phyloP scores from a whole-genome alignment of 495 filamentous ascomycete genomes.

The Tetracladium setigerum region DNA sequence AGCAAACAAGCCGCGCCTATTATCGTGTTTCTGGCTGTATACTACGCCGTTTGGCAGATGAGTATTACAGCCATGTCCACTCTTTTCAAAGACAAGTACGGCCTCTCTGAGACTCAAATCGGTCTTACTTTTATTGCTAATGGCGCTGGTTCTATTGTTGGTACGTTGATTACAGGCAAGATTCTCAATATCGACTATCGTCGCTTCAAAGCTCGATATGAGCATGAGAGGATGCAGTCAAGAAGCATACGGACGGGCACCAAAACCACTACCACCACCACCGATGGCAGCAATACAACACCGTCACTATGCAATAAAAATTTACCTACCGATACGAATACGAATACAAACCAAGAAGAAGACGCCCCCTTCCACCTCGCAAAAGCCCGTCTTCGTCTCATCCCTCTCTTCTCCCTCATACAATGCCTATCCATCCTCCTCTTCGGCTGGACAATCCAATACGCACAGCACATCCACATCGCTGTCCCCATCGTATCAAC shows the following conservation, averaged over 20 bases:
- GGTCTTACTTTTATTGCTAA: constrained; percentile 53
- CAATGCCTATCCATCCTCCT: constrained; percentile 19
- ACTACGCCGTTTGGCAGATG: constrained; percentile 50
- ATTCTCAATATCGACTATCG: constrained; percentile 46
- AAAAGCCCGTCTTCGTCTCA: constrained; percentile 30
- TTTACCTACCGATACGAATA: too few species aligned
- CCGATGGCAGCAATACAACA: too few species aligned
- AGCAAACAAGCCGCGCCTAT: constrained; percentile 26
- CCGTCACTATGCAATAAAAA: too few species aligned
- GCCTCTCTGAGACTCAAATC: constrained; percentile 52
- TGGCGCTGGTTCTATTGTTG: constrained; percentile 57
- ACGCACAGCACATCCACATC: background rate
- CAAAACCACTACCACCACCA: too few species aligned
- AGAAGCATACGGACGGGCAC: too few species aligned
- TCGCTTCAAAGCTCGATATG: constrained; percentile 26
- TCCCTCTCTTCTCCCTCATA: constrained; percentile 25
- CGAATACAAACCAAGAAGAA: constrained; percentile 8
- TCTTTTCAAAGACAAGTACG: constrained; percentile 52
- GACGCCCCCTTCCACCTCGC: constrained; percentile 25
- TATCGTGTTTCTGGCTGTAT: constrained; percentile 38
- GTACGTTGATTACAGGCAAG: constrained; percentile 54
- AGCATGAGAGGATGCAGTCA: too few species aligned
- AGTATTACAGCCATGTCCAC: constrained; percentile 46
- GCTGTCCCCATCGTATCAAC: constrained; percentile 10
- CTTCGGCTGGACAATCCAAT: background rate